Base-by-base conservation (phyloP, 306 rosid genomes). In the Citrullus colocynthis region DNA sequence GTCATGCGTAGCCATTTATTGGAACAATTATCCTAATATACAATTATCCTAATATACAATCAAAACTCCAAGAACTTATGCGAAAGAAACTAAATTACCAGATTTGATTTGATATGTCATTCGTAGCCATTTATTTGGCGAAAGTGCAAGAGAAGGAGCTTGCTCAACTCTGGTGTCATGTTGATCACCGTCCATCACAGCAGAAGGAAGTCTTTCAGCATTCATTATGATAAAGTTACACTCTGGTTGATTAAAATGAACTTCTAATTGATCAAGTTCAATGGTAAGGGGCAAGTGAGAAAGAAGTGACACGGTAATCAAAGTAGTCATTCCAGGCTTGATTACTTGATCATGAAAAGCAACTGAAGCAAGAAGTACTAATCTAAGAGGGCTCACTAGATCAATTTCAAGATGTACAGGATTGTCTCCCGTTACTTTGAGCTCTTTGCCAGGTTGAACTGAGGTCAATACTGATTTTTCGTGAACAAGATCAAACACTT, bases 331-430 rank as follows among this genome's bases (percentile, higher is more conserved):
- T 32, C 92, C 91, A 59, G 93, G 98, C 88, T 90, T 95, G 82
- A 88, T 82, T 48, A 83, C 75, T 85, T 89, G 97, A 80, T 92
- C 98, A 83, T 90, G 97, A 81, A 95, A 95, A 86, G 93, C 96
- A 88, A 92, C 93, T 44, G 97, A 90, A 36, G 96, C 97, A 80
- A 95, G 91, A 88, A 95, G 90, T 74, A 87, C 98, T 79, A 85
- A 79, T 85, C 98, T 86, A 69, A 92, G 97, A 48, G 98, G 98
- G 84, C 97, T 95, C 73, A 92, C 96, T 59, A 86, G 86, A 89
- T 95, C 98, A 86, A 95, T 84, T 86, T 90, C 97, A 74, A 95
- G 90, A 86, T 87, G 97, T 87, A 92, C 83, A 55, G 90, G 87
- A 64, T 84, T 83, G 28, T 85, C 86, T 30, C 70, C 82, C 16